Base-by-base conservation (phyloP, 192 early-diverging fungal species). In the Physocladia obscura region DNA sequence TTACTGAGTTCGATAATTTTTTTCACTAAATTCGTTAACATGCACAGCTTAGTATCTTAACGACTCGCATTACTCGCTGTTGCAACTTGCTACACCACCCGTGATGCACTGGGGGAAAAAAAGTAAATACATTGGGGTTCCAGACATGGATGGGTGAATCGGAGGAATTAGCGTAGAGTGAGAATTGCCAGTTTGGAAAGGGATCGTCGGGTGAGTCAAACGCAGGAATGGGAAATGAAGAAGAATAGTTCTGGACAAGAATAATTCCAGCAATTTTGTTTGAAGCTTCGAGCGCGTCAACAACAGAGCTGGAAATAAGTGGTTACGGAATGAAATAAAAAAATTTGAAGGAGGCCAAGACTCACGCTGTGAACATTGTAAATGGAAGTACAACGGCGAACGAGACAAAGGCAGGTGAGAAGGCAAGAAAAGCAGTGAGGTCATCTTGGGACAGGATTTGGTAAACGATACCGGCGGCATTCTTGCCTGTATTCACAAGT, bases 91-190 rank as follows among this genome's bases (percentile, higher is more conserved):
- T n/a, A n/a, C n/a, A n/a, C n/a, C n/a, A n/a, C n/a, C n/a, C n/a
- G n/a, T n/a, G n/a, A n/a, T n/a, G n/a, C 50, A 30, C 27, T 55
- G 13, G 19, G 36, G 29, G 13, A 8, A 68, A 32, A n/a, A n/a
- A n/a, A n/a, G n/a, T n/a, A n/a, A n/a, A n/a, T 82, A 91, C 90
- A 6, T 75, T 77, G 31, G 88, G 87, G 50, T 91, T 93, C 89
- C 89, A 93, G 13, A 73, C 36, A 56, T 91, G 87, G 11, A n/a
- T 44, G 49, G 77, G 78, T 22, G 69, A 24, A 17, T 17, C 35
- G 2, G 68, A 56, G 2, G 77, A 49, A 40, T 84, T 81, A 19
- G 81, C 84, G 73, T 91, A 91, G 17, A 90, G 81, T 15, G 87
- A 89, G 76, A 80, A 91, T 49, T 86, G 76, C 52, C 83, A 90